Percentiles rank a stretch among this genome's conserved stretches.
Evolutionary conservation across 257 asterid species (phyloP).

Genomic region (Gynochthodes officinalis): DNA sequence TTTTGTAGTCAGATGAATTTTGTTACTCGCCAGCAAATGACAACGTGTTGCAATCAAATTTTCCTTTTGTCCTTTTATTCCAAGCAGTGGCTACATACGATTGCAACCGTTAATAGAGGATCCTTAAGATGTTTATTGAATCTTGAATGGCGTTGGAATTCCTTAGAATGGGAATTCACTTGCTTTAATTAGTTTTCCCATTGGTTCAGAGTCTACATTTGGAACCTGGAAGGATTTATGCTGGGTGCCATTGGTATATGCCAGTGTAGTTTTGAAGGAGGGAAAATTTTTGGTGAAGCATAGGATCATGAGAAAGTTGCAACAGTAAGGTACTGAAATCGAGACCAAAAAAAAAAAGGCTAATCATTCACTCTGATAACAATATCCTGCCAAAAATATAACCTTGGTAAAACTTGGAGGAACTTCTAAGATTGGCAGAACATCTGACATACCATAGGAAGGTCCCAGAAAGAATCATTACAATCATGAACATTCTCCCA

Average conservation of each 20-base stretch:
- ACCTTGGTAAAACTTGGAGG: neutral
- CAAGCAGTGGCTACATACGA: neutral
- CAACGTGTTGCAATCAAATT: neutral
- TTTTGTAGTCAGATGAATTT: neutral
- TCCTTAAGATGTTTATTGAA: neutral
- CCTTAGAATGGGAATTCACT: neutral
- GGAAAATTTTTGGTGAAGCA: neutral
- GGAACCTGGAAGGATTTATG: no score
- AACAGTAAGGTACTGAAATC: neutral
- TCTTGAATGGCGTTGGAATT: neutral
- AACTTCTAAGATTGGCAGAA: conserved; percentile 28
- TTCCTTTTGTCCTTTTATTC: neutral
- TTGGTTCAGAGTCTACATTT: neutral
- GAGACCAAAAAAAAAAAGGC: neutral
- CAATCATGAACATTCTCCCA: conserved; percentile 53
- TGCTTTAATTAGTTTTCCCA: neutral
- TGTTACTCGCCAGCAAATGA: neutral
- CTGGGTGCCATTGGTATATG: no score
- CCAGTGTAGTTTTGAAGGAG: no score
- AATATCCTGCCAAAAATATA: neutral
- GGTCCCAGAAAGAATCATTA: conserved; percentile 61
- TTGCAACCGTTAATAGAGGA: neutral
- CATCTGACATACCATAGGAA: conserved; percentile 58
- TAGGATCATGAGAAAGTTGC: neutral
- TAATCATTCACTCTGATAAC: neutral